Evolutionary conservation across 1,284 basidiomycete species (phyloP), one percentile per base, ranked within the genome.

Genomic region (Fereydounia khargensis): DNA sequence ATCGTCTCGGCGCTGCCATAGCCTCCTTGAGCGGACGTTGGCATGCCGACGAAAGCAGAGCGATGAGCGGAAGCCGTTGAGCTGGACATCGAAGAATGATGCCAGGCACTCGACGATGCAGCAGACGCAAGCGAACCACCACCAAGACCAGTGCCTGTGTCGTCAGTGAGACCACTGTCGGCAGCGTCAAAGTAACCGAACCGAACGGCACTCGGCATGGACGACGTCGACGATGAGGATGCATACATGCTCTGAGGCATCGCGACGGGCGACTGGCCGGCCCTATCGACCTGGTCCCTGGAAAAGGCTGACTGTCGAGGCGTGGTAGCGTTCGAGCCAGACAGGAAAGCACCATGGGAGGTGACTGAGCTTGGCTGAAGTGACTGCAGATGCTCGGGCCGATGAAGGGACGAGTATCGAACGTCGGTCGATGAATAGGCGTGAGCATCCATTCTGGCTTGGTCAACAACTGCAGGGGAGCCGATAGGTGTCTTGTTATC

Each of bases 221-320:
- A 6, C 32, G 32, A 8, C 32, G 25, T 8, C 8, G 25, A 27
- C 25, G 25, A 27, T 8, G 25, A 8, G 25, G 25, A 8, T 8
- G 25, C 25, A 27, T 14, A 27, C 25, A 27, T 27, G 25, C 25
- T 14, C 25, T 27, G 25, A 14, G 32, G 32, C 32, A 33, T 7
- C 10, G 32, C 32, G 10, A 33, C 10, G 10, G 32, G 17, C 8
- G 17, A 17, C 13, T 33, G 32, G 8, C 10, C 10, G 7, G 32
- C 10, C 14, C 35, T 24, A 6, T 52, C 49, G 9, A 58, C 16
- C 42, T 52, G 55, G 19, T 48, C 49, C 9, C 55, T 27, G 9
- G 55, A 27, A 20, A 58, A 58, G 7, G 42, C 36, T 13, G 39
- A 31, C 22, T 58, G 55, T 8, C 49, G 48, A 1, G 55, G 55